A percentile compares a stretch with the other conserved stretches of the same genome.
Conservation (phyloP, 2,329 filamentous ascomycete species). For the Westerdykella sp. region DNA sequence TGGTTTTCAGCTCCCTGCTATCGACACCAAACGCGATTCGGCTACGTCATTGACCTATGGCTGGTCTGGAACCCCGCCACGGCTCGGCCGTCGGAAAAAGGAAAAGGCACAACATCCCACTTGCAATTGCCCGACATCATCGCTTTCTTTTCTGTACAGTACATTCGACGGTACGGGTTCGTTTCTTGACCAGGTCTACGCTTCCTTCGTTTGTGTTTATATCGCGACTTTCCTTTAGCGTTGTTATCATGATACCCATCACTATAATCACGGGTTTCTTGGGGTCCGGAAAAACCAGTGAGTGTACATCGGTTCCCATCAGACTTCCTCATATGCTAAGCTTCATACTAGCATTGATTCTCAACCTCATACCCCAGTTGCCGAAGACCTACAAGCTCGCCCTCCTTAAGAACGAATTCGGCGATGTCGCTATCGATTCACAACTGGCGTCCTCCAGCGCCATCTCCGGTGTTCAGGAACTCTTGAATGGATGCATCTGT, state of each 20-base stretch:
- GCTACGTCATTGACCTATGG: not conserved
- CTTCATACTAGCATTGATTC: conserved; percentile 58
- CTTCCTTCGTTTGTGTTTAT: not conserved
- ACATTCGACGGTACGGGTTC: not conserved
- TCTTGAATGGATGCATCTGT: conserved; percentile 97
- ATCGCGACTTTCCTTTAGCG: not conserved
- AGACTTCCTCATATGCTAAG: conserved; percentile 2
- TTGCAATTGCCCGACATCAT: not conserved
- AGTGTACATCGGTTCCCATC: conserved; percentile 4
- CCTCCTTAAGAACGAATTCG: conserved; percentile 96
- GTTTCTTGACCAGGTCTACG: not conserved
- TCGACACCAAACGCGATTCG: not conserved
- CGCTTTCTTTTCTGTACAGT: not conserved
- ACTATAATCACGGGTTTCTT: conserved; percentile 96
- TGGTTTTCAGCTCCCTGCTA: not conserved
- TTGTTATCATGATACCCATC: conserved; percentile 58
- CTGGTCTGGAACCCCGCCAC: not conserved
- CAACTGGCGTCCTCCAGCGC: conserved; percentile 77
- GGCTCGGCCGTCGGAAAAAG: no score
- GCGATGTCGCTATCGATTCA: conserved; percentile 87
- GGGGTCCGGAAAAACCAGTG: conserved; percentile 85
- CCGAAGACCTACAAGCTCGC: conserved; percentile 83
- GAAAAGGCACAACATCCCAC: not conserved
- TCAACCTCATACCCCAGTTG: conserved; percentile 89
- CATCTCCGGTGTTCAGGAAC: conserved; percentile 83